A percentile compares a stretch with the other conserved stretches of the same genome.
phyloP scores from a whole-genome alignment of 2,329 filamentous ascomycete genomes.

The Ascochyta viciae-villosae region DNA sequence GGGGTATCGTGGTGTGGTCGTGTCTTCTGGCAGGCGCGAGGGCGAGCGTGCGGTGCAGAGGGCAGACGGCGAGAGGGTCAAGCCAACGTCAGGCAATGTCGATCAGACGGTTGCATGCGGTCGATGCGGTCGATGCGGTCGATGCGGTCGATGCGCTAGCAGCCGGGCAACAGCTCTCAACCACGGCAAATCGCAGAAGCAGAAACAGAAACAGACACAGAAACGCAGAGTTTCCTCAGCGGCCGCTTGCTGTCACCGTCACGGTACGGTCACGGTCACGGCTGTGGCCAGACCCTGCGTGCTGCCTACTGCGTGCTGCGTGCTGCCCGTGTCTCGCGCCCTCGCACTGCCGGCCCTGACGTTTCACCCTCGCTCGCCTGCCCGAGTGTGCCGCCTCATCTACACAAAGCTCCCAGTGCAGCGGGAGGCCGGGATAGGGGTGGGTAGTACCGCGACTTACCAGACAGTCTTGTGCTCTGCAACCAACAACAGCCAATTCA shows the following conservation, averaged over 20 bases:
- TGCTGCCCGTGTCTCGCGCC: neutral
- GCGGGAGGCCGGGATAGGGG: conserved; percentile 1
- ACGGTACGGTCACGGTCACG: too few relatives aligned
- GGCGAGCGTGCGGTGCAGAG: neutral
- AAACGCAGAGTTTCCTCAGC: neutral
- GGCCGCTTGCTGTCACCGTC: neutral
- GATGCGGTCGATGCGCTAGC: conserved; percentile 5
- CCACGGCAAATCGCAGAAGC: neutral
- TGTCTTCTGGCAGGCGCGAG: neutral
- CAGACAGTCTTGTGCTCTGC: conserved; percentile 11
- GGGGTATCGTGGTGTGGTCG: too few relatives aligned
- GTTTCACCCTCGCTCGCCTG: conserved; percentile 3
- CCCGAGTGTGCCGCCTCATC: conserved; percentile 4
- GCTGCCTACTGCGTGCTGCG: too few relatives aligned
- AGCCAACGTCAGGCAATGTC: conserved; percentile 2
- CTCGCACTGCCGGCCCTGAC: neutral
- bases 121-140: neutral
- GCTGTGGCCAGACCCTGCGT: neutral
- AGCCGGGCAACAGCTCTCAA: conserved; percentile 9
- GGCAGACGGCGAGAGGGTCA: neutral
- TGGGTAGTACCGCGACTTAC: conserved; percentile 15
- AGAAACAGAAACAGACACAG: too few relatives aligned
- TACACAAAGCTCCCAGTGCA: conserved; percentile 1
- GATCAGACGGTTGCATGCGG: conserved; percentile 7
- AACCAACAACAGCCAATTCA: neutral